A percentile compares a stretch with the other conserved stretches of the same genome.
These are phyloP conservation scores for Lumnitzera littorea DNA, from an alignment of 345 rosid genomes.

Conservation along the genomic window DNA sequence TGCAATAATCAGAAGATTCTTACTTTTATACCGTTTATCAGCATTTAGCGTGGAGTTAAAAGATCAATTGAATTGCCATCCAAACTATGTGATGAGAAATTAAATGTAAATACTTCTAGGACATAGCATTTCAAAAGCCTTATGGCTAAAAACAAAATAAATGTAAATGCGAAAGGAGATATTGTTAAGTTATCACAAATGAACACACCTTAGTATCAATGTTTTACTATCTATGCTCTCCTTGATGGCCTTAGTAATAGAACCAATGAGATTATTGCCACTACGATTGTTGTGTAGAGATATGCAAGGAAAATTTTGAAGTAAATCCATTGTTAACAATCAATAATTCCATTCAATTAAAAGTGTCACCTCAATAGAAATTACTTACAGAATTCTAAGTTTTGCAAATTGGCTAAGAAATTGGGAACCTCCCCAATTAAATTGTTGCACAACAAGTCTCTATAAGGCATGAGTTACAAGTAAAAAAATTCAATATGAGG, in stretches of 20 bases:
- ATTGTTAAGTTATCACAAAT: neutral
- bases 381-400: slow-evolving; percentile 42
- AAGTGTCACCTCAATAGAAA: neutral
- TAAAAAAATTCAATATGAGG: no score
- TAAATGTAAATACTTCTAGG: no score
- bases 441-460: slow-evolving; percentile 52
- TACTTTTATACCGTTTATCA: slow-evolving; percentile 21
- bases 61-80: slow-evolving; percentile 30
- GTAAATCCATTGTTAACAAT: neutral
- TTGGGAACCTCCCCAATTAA: slow-evolving; percentile 35
- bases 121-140: no score
- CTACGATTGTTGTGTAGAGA: slow-evolving; percentile 23
- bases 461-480: slow-evolving; percentile 6
- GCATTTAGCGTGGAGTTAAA: neutral
- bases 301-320: neutral
- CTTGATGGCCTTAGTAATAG: slow-evolving; percentile 25
- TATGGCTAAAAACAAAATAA: no score
- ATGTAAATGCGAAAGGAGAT: no score
- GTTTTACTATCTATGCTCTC: slow-evolving; percentile 20
- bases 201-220: slow-evolving; percentile 11
- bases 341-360: neutral
- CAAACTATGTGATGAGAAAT: slow-evolving; percentile 11
- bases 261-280: slow-evolving; percentile 36
- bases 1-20: slow-evolving; percentile 24
- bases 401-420: slow-evolving; percentile 15